These are phyloP conservation scores for Hypoxylon intermedium DNA, from an alignment of 495 filamentous ascomycete genomes.

Conservation along the genomic window DNA sequence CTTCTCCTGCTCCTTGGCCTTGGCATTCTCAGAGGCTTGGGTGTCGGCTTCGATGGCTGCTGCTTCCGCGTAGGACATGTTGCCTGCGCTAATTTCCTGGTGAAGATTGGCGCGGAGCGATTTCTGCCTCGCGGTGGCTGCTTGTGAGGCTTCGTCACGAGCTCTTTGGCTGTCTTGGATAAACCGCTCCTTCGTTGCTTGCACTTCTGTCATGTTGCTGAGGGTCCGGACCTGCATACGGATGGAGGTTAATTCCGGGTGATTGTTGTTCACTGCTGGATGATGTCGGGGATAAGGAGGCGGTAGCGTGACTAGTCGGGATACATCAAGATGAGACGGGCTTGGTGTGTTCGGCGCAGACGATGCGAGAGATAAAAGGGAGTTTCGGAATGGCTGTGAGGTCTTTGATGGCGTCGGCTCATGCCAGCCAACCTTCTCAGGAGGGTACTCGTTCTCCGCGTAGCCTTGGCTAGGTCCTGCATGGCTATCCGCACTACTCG, in stretches of 20 bases:
- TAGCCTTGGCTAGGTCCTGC: constrained; percentile 47
- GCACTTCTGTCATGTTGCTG: constrained; percentile 75
- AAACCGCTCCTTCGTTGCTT: constrained; percentile 70
- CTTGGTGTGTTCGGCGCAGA: constrained; percentile 53
- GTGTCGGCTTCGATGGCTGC: constrained; percentile 73
- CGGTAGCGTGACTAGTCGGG: constrained; percentile 88
- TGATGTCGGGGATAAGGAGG: constrained; percentile 92
- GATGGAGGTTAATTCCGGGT: constrained; percentile 83
- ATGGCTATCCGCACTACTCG: constrained; percentile 43
- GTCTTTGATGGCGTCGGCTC: constrained; percentile 58
- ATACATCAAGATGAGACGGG: constrained; percentile 76
- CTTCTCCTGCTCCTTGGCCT: constrained; percentile 68
- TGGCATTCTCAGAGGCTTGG: constrained; percentile 66
- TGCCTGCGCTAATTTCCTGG: constrained; percentile 73
- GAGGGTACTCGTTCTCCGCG: constrained; percentile 72
- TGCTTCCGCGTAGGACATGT: constrained; percentile 80
- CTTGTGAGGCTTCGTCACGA: constrained; percentile 52
- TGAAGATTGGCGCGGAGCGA: constrained; percentile 68
- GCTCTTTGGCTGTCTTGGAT: constrained; percentile 50
- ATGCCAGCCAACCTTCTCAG: constrained; percentile 84
- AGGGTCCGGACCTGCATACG: constrained; percentile 77
- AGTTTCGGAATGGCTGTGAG: constrained; percentile 46
- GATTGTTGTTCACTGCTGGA: constrained; percentile 93
- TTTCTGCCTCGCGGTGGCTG: constrained; percentile 51
- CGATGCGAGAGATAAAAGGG: constrained; percentile 45